Evolutionary conservation across 768 basidiomycete species (phyloP).

Genomic region (Pleurotus platypus): DNA sequence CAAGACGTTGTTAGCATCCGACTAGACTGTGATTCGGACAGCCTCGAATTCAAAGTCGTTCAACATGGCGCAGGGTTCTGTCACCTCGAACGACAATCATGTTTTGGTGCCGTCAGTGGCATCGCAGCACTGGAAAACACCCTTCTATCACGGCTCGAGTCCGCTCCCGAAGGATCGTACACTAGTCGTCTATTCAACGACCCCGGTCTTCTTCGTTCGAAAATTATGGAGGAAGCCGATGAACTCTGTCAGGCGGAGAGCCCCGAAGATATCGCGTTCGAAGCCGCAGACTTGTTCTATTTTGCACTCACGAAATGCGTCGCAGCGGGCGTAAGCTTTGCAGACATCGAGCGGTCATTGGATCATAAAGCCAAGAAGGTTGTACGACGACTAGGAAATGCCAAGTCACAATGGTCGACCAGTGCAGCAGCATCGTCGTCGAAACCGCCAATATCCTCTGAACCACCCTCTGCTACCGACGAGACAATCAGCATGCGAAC

Average conservation of each 20-base stretch:
- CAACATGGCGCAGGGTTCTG: constrained; percentile 94
- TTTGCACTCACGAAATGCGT: constrained; percentile 87
- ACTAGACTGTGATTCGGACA: constrained; percentile 90
- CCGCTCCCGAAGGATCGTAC: constrained; percentile 89
- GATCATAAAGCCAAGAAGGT: constrained; percentile 85
- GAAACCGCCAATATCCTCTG: constrained; percentile 21
- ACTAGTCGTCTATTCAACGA: constrained; percentile 86
- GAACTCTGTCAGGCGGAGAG: constrained; percentile 86
- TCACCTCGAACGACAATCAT: constrained; percentile 82
- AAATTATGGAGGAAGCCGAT: constrained; percentile 98
- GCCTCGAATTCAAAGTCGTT: constrained; percentile 85
- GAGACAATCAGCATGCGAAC: constrained; percentile 76
- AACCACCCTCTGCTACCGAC: constrained; percentile 20
- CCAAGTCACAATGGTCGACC: constrained; percentile 76
- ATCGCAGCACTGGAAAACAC: constrained; percentile 79
- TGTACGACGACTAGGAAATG: constrained; percentile 84
- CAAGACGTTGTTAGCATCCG: constrained; percentile 84
- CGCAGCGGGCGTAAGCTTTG: constrained; percentile 73
- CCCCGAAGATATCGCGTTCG: constrained; percentile 84
- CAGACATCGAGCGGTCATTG: constrained; percentile 80
- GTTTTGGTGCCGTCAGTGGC: constrained; percentile 84
- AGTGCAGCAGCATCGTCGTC: constrained; percentile 24
- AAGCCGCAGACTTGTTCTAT: constrained; percentile 93
- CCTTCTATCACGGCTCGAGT: constrained; percentile 62
- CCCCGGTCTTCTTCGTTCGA: constrained; percentile 75